Evolutionary conservation across 257 asterid genomes (phyloP).

Genomic region (Scutellaria minor): DNA sequence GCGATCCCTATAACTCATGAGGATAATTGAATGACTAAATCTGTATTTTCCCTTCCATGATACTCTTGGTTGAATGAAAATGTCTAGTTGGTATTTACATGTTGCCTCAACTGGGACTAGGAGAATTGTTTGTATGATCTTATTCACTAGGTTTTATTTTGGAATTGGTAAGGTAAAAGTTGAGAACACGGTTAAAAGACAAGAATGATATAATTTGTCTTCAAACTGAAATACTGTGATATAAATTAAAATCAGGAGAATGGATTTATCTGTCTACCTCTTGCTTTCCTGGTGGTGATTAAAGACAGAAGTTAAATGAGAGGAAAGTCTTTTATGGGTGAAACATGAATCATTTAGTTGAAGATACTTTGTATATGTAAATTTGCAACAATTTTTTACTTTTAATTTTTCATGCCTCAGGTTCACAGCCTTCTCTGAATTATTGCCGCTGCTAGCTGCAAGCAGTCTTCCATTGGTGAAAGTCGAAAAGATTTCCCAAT

Average conservation of each 20-base stretch:
- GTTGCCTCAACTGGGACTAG: background rate
- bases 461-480: constrained; percentile 74
- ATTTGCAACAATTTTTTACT: constrained; percentile 15
- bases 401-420: constrained; percentile 50
- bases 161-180: constrained; percentile 14
- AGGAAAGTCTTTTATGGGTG: background rate
- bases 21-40: no score
- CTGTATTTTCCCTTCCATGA: no score
- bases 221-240: background rate
- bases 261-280: no score
- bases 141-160: background rate
- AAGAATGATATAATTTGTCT: background rate
- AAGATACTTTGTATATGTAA: background rate
- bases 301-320: background rate
- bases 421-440: constrained; percentile 92
- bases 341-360: background rate
- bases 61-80: no score
- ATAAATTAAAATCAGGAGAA: background rate
- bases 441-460: constrained; percentile 89
- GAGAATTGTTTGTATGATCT: constrained; percentile 1
- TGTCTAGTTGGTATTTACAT: background rate
- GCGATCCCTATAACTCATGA: no score
- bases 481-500: constrained; percentile 85
- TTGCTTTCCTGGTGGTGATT: no score
- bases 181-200: background rate